These are phyloP conservation scores for Tripterygium wilfordii DNA, from an alignment of 177 flowering plant species.

Conservation along the genomic window DNA sequence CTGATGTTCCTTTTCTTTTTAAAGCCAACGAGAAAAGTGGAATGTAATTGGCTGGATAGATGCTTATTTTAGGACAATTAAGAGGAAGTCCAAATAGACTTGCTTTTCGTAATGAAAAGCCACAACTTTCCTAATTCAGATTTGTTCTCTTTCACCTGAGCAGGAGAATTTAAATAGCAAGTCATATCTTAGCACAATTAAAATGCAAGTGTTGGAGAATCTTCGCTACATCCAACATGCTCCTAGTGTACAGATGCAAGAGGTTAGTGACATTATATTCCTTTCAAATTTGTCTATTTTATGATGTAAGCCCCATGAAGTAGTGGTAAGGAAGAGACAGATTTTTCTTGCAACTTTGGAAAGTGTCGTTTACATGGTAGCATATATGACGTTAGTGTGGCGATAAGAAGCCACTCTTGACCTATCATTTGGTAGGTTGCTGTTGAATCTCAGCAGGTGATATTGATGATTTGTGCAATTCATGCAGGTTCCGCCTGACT, in stretches of 20 bases:
- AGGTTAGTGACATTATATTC: slow-evolving; percentile 42
- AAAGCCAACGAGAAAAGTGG: no score
- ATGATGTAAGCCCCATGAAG: no score
- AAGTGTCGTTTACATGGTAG: no score
- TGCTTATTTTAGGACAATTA: no score
- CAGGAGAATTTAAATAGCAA: slow-evolving; percentile 96
- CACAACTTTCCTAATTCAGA: background rate
- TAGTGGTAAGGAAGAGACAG: background rate
- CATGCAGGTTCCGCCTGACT: slow-evolving; percentile 86
- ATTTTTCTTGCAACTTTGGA: background rate
- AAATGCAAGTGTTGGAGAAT: slow-evolving; percentile 90
- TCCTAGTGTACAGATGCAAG: slow-evolving; percentile 97
- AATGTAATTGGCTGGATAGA: no score
- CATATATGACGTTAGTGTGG: no score
- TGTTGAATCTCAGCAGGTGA: background rate
- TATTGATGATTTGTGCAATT: background rate
- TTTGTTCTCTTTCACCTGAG: slow-evolving; percentile 13
- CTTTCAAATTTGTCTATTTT: no score
- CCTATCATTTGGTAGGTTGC: no score
- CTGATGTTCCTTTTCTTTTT: no score
- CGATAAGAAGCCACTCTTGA: no score
- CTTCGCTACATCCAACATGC: slow-evolving; percentile 92
- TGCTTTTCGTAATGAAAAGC: background rate
- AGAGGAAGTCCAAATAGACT: background rate
- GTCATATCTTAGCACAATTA: slow-evolving; percentile 78